Percentiles rank a stretch among this genome's conserved stretches.
Evolutionary conservation across 306 rosid genomes (phyloP).

Genomic region (Rosa rugosa): DNA sequence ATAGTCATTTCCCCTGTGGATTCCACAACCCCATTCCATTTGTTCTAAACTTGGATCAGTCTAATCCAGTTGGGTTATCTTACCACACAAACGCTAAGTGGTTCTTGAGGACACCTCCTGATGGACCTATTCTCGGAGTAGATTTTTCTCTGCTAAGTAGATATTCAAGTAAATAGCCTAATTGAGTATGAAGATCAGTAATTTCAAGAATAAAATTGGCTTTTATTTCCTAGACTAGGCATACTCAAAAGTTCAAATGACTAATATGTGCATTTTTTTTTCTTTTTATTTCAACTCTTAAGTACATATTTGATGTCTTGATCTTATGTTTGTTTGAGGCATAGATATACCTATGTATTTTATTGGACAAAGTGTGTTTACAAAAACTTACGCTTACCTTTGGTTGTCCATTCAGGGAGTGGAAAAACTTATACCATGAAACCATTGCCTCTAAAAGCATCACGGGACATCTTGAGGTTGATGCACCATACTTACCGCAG

Average conservation of each 20-base stretch:
- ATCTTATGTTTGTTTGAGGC: background rate
- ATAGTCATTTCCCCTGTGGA: background rate
- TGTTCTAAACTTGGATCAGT: background rate
- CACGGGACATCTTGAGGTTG: constrained; percentile 90
- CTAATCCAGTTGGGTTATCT: constrained; percentile 1
- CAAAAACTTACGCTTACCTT: constrained; percentile 21
- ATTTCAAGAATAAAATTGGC: background rate
- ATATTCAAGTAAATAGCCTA: background rate
- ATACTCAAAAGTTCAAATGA: background rate
- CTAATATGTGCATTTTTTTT: background rate
- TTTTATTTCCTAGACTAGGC: background rate
- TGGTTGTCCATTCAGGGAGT: constrained; percentile 62
- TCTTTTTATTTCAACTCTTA: background rate
- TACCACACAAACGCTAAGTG: background rate
- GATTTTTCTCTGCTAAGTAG: background rate
- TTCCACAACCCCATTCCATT: background rate
- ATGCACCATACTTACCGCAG: constrained; percentile 94
- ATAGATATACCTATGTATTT: background rate
- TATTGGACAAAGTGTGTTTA: background rate
- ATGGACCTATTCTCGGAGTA: background rate
- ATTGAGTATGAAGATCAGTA: background rate
- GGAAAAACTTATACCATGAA: constrained; percentile 98
- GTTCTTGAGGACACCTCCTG: background rate
- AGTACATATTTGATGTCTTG: background rate
- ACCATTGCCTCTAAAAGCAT: constrained; percentile 94